Percentiles rank a stretch among this genome's conserved stretches.
phyloP scores from a whole-genome alignment of 108 stramenopile genomes.

The Fragilariopsis cylindrus region DNA sequence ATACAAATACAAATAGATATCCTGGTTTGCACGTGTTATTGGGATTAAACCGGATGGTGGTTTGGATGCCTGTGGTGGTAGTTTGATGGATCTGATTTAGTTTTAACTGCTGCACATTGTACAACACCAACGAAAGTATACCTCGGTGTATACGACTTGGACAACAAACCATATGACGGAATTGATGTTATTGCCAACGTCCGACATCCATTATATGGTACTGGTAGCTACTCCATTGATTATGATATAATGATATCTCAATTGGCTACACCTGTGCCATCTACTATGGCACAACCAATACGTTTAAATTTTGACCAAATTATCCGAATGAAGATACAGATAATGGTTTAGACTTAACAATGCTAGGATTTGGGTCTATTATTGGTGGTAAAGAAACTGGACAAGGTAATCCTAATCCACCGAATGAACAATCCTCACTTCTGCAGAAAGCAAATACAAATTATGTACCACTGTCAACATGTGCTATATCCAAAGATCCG shows the following conservation, averaged over 20 bases:
- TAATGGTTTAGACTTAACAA: conserved; percentile 9
- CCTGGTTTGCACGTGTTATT: conserved; percentile 1
- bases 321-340: not conserved
- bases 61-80: conserved; percentile 18
- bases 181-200: not conserved
- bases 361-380: conserved; percentile 28
- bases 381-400: conserved; percentile 2
- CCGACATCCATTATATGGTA: conserved; percentile 21
- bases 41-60: not conserved
- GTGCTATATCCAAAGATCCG: conserved; percentile 13
- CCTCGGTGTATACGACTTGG: not conserved
- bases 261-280: not conserved
- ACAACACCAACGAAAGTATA: not conserved
- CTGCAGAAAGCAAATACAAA: conserved; percentile 2
- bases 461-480: conserved; percentile 16
- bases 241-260: conserved; percentile 23
- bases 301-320: conserved; percentile 22
- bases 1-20: not conserved
- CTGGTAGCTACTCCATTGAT: not conserved
- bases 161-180: not conserved
- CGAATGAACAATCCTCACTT: not conserved
- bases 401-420: not conserved
- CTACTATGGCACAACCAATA: not conserved
- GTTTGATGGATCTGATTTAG: conserved; percentile 23
- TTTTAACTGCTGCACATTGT: conserved; percentile 35